Conservation (phyloP, 1,284 basidiomycete species). For the Macrocystidia cucumis region DNA sequence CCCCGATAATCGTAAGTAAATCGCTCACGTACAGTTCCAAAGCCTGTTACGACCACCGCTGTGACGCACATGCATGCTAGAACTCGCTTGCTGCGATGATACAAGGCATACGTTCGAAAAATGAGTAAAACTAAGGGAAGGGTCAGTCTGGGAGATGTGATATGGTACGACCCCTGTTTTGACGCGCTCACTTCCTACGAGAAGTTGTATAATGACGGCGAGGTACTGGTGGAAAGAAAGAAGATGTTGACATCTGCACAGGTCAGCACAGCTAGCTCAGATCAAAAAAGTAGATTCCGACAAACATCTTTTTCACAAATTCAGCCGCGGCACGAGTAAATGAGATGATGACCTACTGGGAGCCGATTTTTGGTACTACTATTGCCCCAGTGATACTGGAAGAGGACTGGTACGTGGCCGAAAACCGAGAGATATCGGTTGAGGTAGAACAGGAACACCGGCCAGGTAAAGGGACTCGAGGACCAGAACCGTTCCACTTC, state of each 20-base stretch:
- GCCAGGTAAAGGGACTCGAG: slow-evolving; percentile 16
- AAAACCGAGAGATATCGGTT: slow-evolving; percentile 30
- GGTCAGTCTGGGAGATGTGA: no score
- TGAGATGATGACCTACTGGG: slow-evolving; percentile 7
- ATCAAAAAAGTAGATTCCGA: neutral
- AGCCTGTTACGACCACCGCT: slow-evolving; percentile 14
- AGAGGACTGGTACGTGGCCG: slow-evolving; percentile 21
- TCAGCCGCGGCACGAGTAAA: neutral
- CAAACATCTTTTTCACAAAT: slow-evolving; percentile 8
- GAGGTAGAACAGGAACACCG: slow-evolving; percentile 23
- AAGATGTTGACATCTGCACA: slow-evolving; percentile 12
- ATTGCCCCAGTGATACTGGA: slow-evolving; percentile 12
- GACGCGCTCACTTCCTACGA: slow-evolving; percentile 13
- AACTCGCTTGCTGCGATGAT: slow-evolving; percentile 11
- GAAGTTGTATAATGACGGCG: slow-evolving; percentile 14
- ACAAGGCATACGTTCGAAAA: slow-evolving; percentile 17
- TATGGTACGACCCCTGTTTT: no score
- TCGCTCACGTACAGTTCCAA: slow-evolving; percentile 15
- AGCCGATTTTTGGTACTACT: neutral
- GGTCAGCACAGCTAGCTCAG: neutral
- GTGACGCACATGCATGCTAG: slow-evolving; percentile 13
- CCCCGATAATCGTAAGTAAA: neutral
- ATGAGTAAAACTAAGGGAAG: slow-evolving; percentile 14
- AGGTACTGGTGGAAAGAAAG: slow-evolving; percentile 16
- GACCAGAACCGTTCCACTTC: slow-evolving; percentile 32